phyloP scores from a whole-genome alignment of 2,329 filamentous ascomycete species.

The Alternaria dauci region DNA sequence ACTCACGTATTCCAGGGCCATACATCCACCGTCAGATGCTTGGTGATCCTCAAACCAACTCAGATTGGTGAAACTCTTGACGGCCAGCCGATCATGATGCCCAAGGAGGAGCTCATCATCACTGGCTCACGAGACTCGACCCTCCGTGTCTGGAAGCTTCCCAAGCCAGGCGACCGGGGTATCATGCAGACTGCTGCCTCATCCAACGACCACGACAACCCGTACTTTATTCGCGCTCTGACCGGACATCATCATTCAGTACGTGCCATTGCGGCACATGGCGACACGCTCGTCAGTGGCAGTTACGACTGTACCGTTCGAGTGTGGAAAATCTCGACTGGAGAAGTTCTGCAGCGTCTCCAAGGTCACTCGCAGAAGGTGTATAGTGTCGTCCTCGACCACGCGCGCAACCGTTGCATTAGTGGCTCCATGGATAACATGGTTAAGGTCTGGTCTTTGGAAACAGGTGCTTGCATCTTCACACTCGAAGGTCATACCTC shows the following conservation, averaged over 20 bases:
- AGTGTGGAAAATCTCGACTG: slow-evolving; percentile 97
- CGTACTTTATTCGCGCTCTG: slow-evolving; percentile 90
- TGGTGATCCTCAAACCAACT: slow-evolving; percentile 91
- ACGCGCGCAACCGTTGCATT: slow-evolving; percentile 91
- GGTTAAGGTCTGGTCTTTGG: slow-evolving; percentile 96
- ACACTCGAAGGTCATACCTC: slow-evolving; percentile 93
- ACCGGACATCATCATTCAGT: slow-evolving; percentile 92
- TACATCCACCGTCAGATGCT: slow-evolving; percentile 93
- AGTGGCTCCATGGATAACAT: slow-evolving; percentile 98
- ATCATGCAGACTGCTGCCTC: slow-evolving; percentile 83
- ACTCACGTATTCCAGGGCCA: slow-evolving; percentile 97
- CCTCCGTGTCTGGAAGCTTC: slow-evolving; percentile 91
- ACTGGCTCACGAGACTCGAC: slow-evolving; percentile 96
- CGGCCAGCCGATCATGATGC: slow-evolving; percentile 84
- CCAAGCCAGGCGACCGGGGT: slow-evolving; percentile 76
- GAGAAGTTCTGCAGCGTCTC: slow-evolving; percentile 83
- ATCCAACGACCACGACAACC: slow-evolving; percentile 79
- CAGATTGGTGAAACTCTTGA: slow-evolving; percentile 75
- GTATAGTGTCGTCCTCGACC: slow-evolving; percentile 94
- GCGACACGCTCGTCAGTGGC: slow-evolving; percentile 94
- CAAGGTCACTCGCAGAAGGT: slow-evolving; percentile 92
- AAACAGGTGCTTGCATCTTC: slow-evolving; percentile 83
- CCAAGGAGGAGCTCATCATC: slow-evolving; percentile 93
- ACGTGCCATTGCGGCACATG: slow-evolving; percentile 92
- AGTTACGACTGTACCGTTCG: slow-evolving; percentile 96